Conservation (phyloP, 225 moss, liverwort and hornwort species). For the Sphagnum contortum region DNA sequence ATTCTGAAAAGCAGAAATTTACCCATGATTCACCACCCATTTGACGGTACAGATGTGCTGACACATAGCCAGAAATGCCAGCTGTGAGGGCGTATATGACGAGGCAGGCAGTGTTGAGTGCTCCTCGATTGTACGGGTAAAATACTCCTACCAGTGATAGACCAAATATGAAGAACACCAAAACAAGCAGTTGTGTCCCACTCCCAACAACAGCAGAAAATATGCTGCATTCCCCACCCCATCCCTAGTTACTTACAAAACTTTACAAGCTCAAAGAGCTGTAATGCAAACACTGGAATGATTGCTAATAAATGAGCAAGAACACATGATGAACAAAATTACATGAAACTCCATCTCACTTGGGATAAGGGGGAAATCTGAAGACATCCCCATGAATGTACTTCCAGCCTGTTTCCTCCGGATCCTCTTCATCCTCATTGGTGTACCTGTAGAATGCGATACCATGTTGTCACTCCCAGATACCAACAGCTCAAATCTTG, state of each 20-base stretch:
- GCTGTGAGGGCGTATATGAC: conserved; percentile 98
- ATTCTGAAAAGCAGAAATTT: conserved; percentile 3
- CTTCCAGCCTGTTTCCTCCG: conserved; percentile 98
- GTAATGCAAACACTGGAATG: too few species aligned
- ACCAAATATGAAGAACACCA: conserved; percentile 82
- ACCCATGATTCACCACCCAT: conserved; percentile 97
- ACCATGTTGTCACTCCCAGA: too few species aligned
- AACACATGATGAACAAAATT: not conserved
- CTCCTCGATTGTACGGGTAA: conserved; percentile 95
- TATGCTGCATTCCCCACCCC: conserved; percentile 37
- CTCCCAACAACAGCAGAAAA: conserved; percentile 95
- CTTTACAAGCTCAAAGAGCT: not conserved
- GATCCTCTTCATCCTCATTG: conserved; percentile 97
- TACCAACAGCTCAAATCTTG: too few species aligned
- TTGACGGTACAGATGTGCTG: conserved; percentile 89
- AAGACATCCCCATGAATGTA: conserved; percentile 98
- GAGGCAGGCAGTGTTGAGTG: conserved; percentile 96
- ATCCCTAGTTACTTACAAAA: conserved; percentile 1
- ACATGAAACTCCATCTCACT: conserved; percentile 32
- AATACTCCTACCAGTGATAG: conserved; percentile 90
- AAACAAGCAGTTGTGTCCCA: conserved; percentile 92
- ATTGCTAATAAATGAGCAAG: too few species aligned
- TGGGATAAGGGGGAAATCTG: conserved; percentile 74
- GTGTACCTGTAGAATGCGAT: conserved; percentile 44
- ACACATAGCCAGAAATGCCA: conserved; percentile 90